phyloP scores from a whole-genome alignment of 179 eudicot species.

The Heliamphora pulchella region DNA sequence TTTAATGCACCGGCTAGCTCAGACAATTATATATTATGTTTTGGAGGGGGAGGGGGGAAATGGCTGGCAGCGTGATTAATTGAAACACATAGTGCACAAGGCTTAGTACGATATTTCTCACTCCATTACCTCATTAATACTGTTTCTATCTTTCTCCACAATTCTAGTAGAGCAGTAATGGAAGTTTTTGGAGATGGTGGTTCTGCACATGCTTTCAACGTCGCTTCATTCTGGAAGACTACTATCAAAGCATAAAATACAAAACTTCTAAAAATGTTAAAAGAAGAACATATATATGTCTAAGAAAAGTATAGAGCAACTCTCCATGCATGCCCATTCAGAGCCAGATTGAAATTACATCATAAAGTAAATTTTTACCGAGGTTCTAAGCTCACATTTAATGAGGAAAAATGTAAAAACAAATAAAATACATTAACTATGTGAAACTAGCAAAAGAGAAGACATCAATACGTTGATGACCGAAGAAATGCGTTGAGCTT shows the following conservation, averaged over 20 bases:
- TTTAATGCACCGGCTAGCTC: too few species aligned
- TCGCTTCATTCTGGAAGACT: slow-evolving; percentile 24
- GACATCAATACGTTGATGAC: neutral
- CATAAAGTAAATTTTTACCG: too few species aligned
- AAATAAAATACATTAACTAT: neutral
- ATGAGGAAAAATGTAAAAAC: too few species aligned
- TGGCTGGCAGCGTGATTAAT: too few species aligned
- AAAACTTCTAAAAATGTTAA: neutral
- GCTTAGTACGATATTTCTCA: neutral
- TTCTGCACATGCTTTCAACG: slow-evolving; percentile 41
- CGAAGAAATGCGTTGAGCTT: neutral
- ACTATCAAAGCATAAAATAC: neutral
- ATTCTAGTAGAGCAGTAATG: neutral
- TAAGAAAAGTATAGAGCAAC: neutral
- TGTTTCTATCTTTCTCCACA: neutral
- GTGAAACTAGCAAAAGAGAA: slow-evolving; percentile 3
- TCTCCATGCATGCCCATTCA: neutral
- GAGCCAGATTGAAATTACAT: too few species aligned
- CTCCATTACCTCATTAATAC: neutral
- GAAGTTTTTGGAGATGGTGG: slow-evolving; percentile 27
- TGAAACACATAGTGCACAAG: too few species aligned
- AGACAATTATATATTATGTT: too few species aligned
- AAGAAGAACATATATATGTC: neutral
- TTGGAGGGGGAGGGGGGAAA: too few species aligned
- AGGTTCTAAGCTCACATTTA: too few species aligned